Percentiles rank a stretch among this genome's conserved stretches.
Conservation (phyloP, 2,329 filamentous ascomycete genomes). For the Fusarium keratoplasticum region DNA sequence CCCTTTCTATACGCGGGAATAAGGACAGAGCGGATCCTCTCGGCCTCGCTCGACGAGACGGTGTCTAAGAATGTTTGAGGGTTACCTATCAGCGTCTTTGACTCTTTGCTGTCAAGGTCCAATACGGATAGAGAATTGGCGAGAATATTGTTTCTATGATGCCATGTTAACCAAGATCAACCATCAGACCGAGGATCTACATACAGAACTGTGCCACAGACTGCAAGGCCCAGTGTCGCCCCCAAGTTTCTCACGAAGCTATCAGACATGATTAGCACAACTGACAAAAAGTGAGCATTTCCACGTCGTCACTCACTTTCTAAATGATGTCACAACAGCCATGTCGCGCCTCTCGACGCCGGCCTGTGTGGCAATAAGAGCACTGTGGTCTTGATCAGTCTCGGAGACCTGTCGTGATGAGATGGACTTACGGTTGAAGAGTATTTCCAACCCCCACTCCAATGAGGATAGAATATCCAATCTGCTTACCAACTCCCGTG, state of each 20-base stretch:
- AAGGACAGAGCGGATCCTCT: constrained; percentile 46
- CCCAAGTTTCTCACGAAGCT: constrained; percentile 56
- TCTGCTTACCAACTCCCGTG: constrained; percentile 63
- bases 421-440: constrained; percentile 56
- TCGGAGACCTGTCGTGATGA: not conserved
- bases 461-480: constrained; percentile 65
- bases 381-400: constrained; percentile 38
- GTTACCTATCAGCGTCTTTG: constrained; percentile 47
- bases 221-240: constrained; percentile 53
- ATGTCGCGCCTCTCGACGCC: constrained; percentile 62
- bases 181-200: not conserved
- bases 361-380: constrained; percentile 67
- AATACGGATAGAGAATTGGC: constrained; percentile 45
- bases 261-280: not conserved
- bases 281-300: not conserved
- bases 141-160: constrained; percentile 52
- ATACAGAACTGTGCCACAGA: constrained; percentile 54
- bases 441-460: constrained; percentile 65
- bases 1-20: constrained; percentile 51
- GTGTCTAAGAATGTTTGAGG: constrained; percentile 48
- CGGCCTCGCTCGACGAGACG: constrained; percentile 45
- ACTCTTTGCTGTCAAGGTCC: constrained; percentile 31
- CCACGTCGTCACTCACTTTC: constrained; percentile 49
- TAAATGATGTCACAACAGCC: constrained; percentile 58
- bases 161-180: not conserved